phyloP scores from a whole-genome alignment of 371 early-diverging fungal genomes.

The Amoeboaphelidium protococcarum region DNA sequence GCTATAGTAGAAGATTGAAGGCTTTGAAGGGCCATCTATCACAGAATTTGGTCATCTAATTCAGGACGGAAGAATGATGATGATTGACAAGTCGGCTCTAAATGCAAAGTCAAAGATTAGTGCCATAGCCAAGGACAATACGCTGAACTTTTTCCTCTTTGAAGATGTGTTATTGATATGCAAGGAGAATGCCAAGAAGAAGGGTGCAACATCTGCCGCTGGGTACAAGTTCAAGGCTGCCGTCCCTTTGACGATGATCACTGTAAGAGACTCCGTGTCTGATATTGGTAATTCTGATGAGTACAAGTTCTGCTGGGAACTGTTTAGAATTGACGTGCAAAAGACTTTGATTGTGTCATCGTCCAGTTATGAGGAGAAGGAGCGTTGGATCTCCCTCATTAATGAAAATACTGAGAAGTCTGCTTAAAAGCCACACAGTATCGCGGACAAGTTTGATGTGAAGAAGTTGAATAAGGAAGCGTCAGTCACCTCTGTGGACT shows the following conservation, averaged over 20 bases:
- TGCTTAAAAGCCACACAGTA: no score
- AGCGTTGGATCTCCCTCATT: neutral
- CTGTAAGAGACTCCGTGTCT: neutral
- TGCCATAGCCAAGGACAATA: neutral
- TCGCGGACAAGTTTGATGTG: no score
- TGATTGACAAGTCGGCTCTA: neutral
- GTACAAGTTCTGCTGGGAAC: neutral
- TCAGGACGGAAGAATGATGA: neutral
- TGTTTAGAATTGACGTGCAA: neutral
- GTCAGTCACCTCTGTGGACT: no score
- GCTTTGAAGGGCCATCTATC: neutral
- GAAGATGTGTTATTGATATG: neutral
- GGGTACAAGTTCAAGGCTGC: neutral
- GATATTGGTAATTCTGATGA: neutral
- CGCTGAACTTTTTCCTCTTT: neutral
- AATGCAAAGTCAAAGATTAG: neutral
- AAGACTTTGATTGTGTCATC: neutral
- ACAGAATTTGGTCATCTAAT: neutral
- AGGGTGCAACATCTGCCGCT: neutral
- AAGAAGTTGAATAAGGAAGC: no score
- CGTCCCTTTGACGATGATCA: neutral
- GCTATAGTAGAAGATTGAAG: neutral
- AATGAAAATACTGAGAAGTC: no score
- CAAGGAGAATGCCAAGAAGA: neutral
- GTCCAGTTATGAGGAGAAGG: neutral